Evolutionary conservation across 2,329 filamentous ascomycete species (phyloP), one percentile per base, ranked within the genome.

Genomic region (Exophiala mesophila): DNA sequence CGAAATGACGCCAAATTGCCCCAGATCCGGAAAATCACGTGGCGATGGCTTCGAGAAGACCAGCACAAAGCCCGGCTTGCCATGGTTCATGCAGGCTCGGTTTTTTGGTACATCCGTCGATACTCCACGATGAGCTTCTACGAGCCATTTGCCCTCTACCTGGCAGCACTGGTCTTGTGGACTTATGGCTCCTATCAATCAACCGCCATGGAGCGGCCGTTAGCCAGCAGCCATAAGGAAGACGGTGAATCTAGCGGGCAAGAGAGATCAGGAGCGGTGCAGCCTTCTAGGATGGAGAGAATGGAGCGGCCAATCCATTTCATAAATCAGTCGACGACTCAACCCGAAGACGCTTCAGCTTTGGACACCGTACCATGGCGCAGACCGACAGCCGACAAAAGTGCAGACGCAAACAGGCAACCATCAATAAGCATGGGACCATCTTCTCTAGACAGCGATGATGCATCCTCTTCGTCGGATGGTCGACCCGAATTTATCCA

Each of bases 11-110:
- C 43, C 1, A 53, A 53, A 18, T 29, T 53, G 30, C 45, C 50
- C 8, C 50, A 53, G 26, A 53, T 53, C 38, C 39, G 48, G 4
- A 53, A 65, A 41, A 62, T 69, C 33, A 63, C 76, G 28, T 62
- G 64, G 36, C 64, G 67, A 23, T 77, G 74, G 74, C 66, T 67
- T 10, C 59, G 63, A 13, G 63, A 72, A 43, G 72, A 77, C 52
- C 71, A 73, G 47, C 71, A 71, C 55, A 77, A 77, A 59, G 73
- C 73, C n/a, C 66, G 74, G n/a, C 61, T 77, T 1, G 69, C 72
- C n/a, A 65, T 74, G 24, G 66, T 77, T 5, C 74, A 77, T 49
- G 71, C 73, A 3, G 74, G 73, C 3, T 67, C 66, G 3, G 57
- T 71, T 0, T 70, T 75, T 46, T 76, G 72, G 69, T 71, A 77